These are phyloP conservation scores for Juglanconis sp. DNA, from an alignment of 2,329 filamentous ascomycete genomes.

Conservation along the genomic window DNA sequence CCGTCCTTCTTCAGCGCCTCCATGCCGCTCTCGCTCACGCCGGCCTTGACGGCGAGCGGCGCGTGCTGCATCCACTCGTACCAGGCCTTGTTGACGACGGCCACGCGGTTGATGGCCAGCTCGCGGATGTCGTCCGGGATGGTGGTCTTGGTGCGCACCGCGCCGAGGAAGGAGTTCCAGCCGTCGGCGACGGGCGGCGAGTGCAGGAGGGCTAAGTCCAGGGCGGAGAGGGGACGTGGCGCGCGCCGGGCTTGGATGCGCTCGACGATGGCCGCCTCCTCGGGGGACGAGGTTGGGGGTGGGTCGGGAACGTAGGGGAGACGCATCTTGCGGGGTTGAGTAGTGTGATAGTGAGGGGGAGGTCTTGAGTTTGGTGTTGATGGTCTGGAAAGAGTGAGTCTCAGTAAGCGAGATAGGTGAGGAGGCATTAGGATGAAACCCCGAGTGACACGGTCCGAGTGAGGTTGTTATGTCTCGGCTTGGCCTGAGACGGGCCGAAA, in stretches of 20 bases:
- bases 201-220: slow-evolving; percentile 76
- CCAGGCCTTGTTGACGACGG: slow-evolving; percentile 75
- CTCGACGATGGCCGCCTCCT: slow-evolving; percentile 55
- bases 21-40: slow-evolving; percentile 52
- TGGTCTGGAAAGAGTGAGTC: neutral
- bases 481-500: neutral
- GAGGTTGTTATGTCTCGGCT: neutral
- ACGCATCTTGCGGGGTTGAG: slow-evolving; percentile 50
- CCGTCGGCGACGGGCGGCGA: slow-evolving; percentile 72
- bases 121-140: slow-evolving; percentile 62
- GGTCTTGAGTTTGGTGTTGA: neutral
- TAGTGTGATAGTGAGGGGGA: slow-evolving; percentile 2
- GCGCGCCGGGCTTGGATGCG: slow-evolving; percentile 64
- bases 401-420: neutral
- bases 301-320: slow-evolving; percentile 61
- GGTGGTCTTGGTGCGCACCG: slow-evolving; percentile 52
- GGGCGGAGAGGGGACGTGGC: slow-evolving; percentile 67
- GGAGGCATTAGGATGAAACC: neutral
- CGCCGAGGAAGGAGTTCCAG: slow-evolving; percentile 68
- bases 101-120: slow-evolving; percentile 76
- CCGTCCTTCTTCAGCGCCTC: slow-evolving; percentile 34
- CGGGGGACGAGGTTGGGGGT: slow-evolving; percentile 39
- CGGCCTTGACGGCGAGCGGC: slow-evolving; percentile 59
- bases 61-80: slow-evolving; percentile 83
- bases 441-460: neutral